A percentile compares a stretch with the other conserved stretches of the same genome.
Evolutionary conservation across 225 moss, liverwort and hornwort species (phyloP).

Genomic region (Anthoceros angustus): DNA sequence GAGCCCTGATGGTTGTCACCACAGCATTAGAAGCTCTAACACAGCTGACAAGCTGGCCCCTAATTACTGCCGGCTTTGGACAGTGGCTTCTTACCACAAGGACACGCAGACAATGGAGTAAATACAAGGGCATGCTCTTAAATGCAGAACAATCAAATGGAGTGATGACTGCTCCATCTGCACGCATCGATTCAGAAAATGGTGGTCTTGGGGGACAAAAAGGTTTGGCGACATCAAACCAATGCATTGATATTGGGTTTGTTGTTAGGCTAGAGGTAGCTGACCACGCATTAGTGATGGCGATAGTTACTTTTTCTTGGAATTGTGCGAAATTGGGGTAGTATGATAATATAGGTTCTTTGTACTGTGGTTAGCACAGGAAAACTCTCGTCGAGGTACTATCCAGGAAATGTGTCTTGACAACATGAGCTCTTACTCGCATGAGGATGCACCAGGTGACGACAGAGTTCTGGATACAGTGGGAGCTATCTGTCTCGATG

Average conservation of each 20-base stretch:
- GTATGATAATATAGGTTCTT: no score
- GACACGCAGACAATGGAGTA: conserved; percentile 56
- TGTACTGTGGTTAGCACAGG: no score
- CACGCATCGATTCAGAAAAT: neutral
- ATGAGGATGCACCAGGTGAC: conserved; percentile 23
- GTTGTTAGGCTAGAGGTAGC: no score
- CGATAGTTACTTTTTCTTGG: no score
- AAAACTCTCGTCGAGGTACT: neutral
- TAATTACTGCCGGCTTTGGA: conserved; percentile 5
- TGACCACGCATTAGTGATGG: no score
- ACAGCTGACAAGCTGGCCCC: neutral
- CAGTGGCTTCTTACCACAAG: conserved; percentile 70
- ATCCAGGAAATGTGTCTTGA: neutral
- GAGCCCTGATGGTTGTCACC: neutral
- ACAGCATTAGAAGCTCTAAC: no score
- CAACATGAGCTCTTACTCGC: conserved; percentile 1
- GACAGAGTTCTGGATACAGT: conserved; percentile 80
- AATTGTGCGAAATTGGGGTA: no score
- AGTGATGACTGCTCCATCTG: neutral
- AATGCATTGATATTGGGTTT: no score
- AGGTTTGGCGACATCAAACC: neutral
- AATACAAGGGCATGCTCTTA: conserved; percentile 54
- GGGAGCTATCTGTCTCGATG: conserved; percentile 78
- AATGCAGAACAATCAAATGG: conserved; percentile 15
- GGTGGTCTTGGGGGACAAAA: neutral